Evolutionary conservation across 1,139 yeast species (phyloP).

Genomic region (Zygosaccharomyces sapae): DNA sequence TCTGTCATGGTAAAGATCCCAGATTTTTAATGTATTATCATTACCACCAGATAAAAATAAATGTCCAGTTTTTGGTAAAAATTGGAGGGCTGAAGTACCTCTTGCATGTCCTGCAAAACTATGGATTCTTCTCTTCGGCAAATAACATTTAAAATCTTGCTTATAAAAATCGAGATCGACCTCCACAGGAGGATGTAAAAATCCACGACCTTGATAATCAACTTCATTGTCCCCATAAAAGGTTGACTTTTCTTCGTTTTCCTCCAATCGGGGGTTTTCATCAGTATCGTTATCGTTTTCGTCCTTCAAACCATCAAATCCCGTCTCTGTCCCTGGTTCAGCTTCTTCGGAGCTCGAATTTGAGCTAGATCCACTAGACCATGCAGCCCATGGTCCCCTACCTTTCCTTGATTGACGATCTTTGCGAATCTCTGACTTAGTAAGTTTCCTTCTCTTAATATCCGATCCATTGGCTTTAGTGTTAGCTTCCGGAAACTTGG

Average conservation of each 20-base stretch:
- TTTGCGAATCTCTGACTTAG: conserved; percentile 21
- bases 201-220: conserved; percentile 60
- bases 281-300: conserved; percentile 14
- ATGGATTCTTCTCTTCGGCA: conserved; percentile 59
- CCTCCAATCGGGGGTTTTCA: too few species aligned
- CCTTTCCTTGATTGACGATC: conserved; percentile 24
- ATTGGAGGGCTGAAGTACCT: conserved; percentile 61
- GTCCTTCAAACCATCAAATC: conserved; percentile 17
- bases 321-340: conserved; percentile 10
- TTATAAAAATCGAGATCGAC: conserved; percentile 45
- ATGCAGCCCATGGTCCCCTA: conserved; percentile 45
- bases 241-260: conserved; percentile 41
- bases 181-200: conserved; percentile 58
- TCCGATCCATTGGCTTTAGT: neutral
- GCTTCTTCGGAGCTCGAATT: conserved; percentile 21
- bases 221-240: conserved; percentile 47
- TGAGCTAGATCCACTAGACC: conserved; percentile 22
- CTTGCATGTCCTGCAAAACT: conserved; percentile 58
- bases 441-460: conserved; percentile 3
- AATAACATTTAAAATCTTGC: conserved; percentile 56
- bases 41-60: conserved; percentile 73
- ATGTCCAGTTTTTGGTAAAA: conserved; percentile 72
- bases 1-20: conserved; percentile 65
- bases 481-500: neutral
- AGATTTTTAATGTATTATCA: conserved; percentile 60